Percentiles rank a stretch among this genome's conserved stretches.
Evolutionary conservation across 2,329 filamentous ascomycete species (phyloP).

Genomic region (Hypoxylon sp.): DNA sequence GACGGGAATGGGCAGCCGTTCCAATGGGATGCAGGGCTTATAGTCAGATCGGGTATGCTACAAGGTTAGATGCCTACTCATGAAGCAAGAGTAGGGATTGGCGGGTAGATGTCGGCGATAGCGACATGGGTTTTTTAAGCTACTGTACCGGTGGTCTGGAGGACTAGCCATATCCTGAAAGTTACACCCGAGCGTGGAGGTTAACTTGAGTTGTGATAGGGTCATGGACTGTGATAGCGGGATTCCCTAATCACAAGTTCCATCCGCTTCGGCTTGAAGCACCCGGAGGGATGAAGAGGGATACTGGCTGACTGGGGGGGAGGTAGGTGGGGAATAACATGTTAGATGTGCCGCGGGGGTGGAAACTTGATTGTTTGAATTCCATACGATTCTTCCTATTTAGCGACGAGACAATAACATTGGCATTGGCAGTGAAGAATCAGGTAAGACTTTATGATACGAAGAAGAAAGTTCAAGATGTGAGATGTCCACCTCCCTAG

Average conservation of each 20-base stretch:
- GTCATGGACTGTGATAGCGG: slow-evolving; percentile 23
- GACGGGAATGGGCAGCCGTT: slow-evolving; percentile 36
- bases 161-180: slow-evolving; percentile 31
- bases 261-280: slow-evolving; percentile 15
- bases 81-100: slow-evolving; percentile 16
- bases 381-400: slow-evolving; percentile 7
- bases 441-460: slow-evolving; percentile 6
- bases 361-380: background rate
- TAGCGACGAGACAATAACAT: no score
- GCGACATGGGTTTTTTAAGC: slow-evolving; percentile 12
- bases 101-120: slow-evolving; percentile 20
- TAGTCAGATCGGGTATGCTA: slow-evolving; percentile 25
- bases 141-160: slow-evolving; percentile 26
- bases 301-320: no score
- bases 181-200: slow-evolving; percentile 26
- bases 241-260: slow-evolving; percentile 23
- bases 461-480: no score
- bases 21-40: slow-evolving; percentile 26
- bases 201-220: slow-evolving; percentile 31
- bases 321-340: no score
- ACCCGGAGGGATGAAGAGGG: slow-evolving; percentile 14
- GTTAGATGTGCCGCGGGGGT: slow-evolving; percentile 1
- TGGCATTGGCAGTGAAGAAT: background rate
- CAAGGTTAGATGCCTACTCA: slow-evolving; percentile 20
- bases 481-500: no score